Base-by-base conservation (phyloP, 768 basidiomycete species). In the Boletus eberwhitei region DNA sequence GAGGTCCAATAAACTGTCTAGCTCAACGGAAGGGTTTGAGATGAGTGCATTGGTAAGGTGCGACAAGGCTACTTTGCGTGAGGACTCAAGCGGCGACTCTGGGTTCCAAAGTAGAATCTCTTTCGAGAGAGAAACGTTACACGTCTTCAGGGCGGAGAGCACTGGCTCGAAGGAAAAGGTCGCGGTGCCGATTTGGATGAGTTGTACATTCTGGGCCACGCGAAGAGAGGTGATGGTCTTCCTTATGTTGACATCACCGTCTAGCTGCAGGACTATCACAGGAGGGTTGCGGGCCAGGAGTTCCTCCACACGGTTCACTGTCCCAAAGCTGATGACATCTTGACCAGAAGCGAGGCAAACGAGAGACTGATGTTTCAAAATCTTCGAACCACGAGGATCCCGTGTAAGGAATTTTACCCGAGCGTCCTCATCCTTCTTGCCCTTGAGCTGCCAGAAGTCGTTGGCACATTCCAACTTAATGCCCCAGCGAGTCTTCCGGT, bases 131-230 rank as follows among this genome's bases (percentile, higher is more conserved):
- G 84, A 77, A n/a, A 86, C 52, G 0, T 40, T 41, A 2, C 32
- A 64, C 49, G 73, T 77, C 24, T 72, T 62, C 14, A 88, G 68
- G 0, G 77, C 79, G 19, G 71, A 73, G n/a, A 88, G 74, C 32
- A 88, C 74, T 0, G 85, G 85, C 59, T 84, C 78, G 49, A 79
- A 88, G 0, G 85, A 68, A 58, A 87, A 88, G 2, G 82, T 62
- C 0, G 84, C 80, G 0, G 81, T 78, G 55, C 86, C 76, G 22
- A 86, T 77, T 52, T 82, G 81, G 21, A 87, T 59, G 38, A 87
- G 74, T 29, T 69, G 73, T 41, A 81, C 52, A 8, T 67, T 49
- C 13, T 68, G 53, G 12, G 62, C 59, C 8, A 48, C 57, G 48
- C 74, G 72, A 44, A 85, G 62, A 22, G 61, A 63, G 8, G 67